phyloP scores from a whole-genome alignment of 345 rosid genomes.

The Gossypium anomalum region DNA sequence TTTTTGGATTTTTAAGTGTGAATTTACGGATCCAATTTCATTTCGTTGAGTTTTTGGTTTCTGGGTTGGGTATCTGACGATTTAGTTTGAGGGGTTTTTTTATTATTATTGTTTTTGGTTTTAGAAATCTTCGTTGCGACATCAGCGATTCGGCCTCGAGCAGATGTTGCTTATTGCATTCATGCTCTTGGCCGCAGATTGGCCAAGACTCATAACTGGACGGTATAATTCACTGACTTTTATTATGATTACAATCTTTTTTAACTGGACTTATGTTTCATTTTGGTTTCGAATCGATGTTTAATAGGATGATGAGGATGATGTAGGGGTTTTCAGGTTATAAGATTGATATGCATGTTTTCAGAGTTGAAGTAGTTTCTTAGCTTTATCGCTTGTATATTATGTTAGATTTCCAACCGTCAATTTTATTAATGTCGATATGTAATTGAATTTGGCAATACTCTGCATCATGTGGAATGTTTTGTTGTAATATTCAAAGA shows the following conservation, averaged over 20 bases:
- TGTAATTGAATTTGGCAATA: neutral
- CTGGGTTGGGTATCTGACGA: neutral
- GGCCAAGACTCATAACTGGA: constrained; percentile 73
- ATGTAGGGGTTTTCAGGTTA: neutral
- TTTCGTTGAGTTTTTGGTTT: constrained; percentile 3
- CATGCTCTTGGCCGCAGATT: constrained; percentile 64
- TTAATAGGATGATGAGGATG: neutral
- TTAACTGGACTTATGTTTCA: neutral
- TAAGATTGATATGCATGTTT: neutral
- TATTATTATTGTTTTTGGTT: neutral
- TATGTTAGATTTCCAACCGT: neutral
- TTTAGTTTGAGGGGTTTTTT: neutral
- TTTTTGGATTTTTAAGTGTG: neutral
- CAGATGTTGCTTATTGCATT: constrained; percentile 75
- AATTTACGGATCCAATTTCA: constrained; percentile 25
- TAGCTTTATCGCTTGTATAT: neutral
- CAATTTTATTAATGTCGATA: neutral
- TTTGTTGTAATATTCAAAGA: neutral
- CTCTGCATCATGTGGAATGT: neutral
- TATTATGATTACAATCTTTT: neutral
- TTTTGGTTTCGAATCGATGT: neutral
- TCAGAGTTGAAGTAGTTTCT: neutral
- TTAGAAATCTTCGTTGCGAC: constrained; percentile 64
- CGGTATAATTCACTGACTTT: constrained; percentile 35
- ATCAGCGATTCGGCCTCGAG: constrained; percentile 62